Conservation (phyloP, 1,284 basidiomycete species). For the Cutaneotrichosporon daszewskae region DNA sequence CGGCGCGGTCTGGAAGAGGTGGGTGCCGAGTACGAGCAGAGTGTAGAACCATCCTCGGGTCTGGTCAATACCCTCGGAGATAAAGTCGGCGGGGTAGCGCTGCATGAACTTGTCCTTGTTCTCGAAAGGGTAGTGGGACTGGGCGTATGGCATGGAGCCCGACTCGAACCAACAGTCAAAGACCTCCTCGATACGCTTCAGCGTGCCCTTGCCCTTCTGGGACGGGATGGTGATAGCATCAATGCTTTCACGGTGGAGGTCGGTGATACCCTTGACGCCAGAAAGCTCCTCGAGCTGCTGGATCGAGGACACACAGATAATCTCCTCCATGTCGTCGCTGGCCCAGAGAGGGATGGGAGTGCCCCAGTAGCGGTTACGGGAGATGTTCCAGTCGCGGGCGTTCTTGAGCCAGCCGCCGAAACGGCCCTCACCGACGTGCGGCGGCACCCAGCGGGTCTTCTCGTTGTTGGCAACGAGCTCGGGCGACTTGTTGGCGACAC, state of each 20-base stretch:
- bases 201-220: slow-evolving; percentile 76
- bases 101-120: slow-evolving; percentile 66
- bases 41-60: slow-evolving; percentile 99
- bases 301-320: slow-evolving; percentile 83
- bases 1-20: slow-evolving; percentile 86
- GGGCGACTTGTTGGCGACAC: slow-evolving; percentile 77
- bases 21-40: slow-evolving; percentile 87
- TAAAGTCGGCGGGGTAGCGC: slow-evolving; percentile 94
- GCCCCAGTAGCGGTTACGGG: slow-evolving; percentile 99
- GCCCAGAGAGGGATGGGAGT: slow-evolving; percentile 97
- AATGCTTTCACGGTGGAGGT: slow-evolving; percentile 90
- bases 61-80: slow-evolving; percentile 95
- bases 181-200: slow-evolving; percentile 90
- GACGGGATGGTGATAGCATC: slow-evolving; percentile 97
- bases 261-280: slow-evolving; percentile 78
- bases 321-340: slow-evolving; percentile 88
- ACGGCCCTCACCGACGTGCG: slow-evolving; percentile 79
- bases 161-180: slow-evolving; percentile 99
- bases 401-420: slow-evolving; percentile 98
- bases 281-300: slow-evolving; percentile 82
- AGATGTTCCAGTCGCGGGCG: slow-evolving; percentile 98
- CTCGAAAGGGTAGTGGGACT: slow-evolving; percentile 97
- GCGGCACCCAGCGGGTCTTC: slow-evolving; percentile 91
- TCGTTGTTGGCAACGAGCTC: slow-evolving; percentile 86
- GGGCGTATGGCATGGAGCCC: slow-evolving; percentile 99